Percentiles rank a stretch among this genome's conserved stretches.
Conservation (phyloP, 2,329 filamentous ascomycete genomes). For the Aureobasidium sp. region DNA sequence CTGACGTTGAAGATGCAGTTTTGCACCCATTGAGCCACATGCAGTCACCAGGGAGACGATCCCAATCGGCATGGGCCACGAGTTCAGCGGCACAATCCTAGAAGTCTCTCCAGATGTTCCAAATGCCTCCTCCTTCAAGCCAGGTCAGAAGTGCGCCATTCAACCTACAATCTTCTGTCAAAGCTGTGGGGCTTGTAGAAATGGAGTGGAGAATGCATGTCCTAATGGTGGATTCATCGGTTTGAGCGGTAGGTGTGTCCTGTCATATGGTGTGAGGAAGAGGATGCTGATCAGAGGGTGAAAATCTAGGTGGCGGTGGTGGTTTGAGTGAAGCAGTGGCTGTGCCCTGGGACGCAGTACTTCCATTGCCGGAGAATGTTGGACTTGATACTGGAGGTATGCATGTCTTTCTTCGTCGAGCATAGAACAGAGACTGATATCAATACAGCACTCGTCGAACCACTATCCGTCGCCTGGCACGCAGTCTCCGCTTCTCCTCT, state of each 20-base stretch:
- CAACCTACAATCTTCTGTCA: conserved; percentile 52
- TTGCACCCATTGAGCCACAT: conserved; percentile 48
- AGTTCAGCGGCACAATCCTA: conserved; percentile 54
- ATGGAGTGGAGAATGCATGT: conserved; percentile 52
- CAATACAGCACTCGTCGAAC: conserved; percentile 50
- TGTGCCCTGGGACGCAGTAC: conserved; percentile 41
- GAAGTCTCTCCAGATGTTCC: conserved; percentile 49
- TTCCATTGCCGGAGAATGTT: conserved; percentile 46
- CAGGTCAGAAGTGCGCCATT: conserved; percentile 52
- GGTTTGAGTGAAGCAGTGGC: conserved; percentile 51
- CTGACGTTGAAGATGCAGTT: conserved; percentile 30
- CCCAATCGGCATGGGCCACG: conserved; percentile 47
- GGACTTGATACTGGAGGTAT: conserved; percentile 42
- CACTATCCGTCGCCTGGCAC: conserved; percentile 58
- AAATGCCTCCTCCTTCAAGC: conserved; percentile 35
- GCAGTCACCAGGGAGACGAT: conserved; percentile 48
- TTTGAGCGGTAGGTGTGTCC: conserved; percentile 9
- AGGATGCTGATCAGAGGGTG: neutral
- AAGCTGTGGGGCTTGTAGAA: conserved; percentile 48
- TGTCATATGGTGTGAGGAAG: neutral
- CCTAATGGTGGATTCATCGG: conserved; percentile 43
- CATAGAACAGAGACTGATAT: neutral
- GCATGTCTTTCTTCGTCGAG: neutral
- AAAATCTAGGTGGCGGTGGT: conserved; percentile 27
- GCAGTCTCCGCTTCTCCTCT: conserved; percentile 47